Base-by-base conservation (phyloP, 139 green algal species). In the Chlorella sp. region DNA sequence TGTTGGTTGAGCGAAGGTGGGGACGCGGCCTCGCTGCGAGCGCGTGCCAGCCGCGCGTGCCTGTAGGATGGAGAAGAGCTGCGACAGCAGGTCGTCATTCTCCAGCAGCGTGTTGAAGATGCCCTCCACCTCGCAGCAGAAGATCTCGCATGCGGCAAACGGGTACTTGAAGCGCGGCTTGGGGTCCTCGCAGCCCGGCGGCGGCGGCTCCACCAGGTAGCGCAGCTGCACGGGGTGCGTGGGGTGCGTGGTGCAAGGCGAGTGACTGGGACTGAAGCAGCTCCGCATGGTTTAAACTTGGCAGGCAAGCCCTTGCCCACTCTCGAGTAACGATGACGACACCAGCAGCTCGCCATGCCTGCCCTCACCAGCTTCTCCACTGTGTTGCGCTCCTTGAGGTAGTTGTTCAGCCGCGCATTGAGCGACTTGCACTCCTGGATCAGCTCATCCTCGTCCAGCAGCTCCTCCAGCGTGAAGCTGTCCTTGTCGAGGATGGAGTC, bases 61-160 rank as follows among this genome's bases (percentile, higher is more conserved):
- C 56, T 96, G 71, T 9, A 98, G 63, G 45, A 97, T 73, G 3
- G 77, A 87, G 74, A 98, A 98, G 8, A 98, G 88, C 51, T 87
- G 73, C 15, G 79, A 74, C 82, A 98, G 89, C 60, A 97, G 80
- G 7, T 86, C 84, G 56, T 85, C 77, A 36, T 95, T 82, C 38
- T 93, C 91, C 43, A 97, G 73, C 58, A 99, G 79, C 33, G 93
- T 95, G 68, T 89, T 94, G 74, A 97, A 95, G 12, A 99, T 91
- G 36, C 87, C 87, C 74, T 99, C 95, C 67, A 98, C 91, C 73
- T 99, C 95, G 77, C 95, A 99, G 82, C 92, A 97, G 53, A 98
- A 94, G 51, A 98, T 88, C 79, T 99, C 95, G 80, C 95, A 99
- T 3, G 95, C 88, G 1, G 94, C 90, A 79, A 96, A 99, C n/a